Evolutionary conservation across 352 stramenopile species (phyloP), one percentile per base, ranked within the genome.

Genomic region (Plasmopara viticola): DNA sequence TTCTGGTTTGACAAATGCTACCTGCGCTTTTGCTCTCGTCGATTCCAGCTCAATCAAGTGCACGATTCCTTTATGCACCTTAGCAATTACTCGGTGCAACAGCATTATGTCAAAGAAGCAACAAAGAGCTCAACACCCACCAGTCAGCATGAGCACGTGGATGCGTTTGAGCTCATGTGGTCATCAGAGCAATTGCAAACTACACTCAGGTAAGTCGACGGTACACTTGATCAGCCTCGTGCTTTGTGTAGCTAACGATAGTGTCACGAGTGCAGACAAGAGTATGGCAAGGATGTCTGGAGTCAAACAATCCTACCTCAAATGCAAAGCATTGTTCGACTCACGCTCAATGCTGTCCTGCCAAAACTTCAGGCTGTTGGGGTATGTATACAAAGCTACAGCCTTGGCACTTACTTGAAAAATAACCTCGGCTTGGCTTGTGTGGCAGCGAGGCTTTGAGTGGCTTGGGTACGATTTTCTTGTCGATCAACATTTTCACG

Each of bases 401-500:
- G 10, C 31, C 31, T 35, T 35, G 7, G 5, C 6, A 35, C 10
- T 35, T 12, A 35, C 10, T 35, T 1, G 31, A 35, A 4, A 5
- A 35, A 13, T 33, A 40, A 17, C 7, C 10, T 10, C n/a, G 15
- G 28, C 8, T 18, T n/a, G 14, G 31, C 35, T 46, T 55, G 17
- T 56, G 10, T 41, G 43, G 20, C 49, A 91, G 76, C 45, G 60
- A 48, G 83, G 83, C 5, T 93, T 93, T 38, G 84, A 95, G 51
- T 95, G 84, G 84, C 78, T 95, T 25, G 84, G 84, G 0, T 79
- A 93, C 25, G 84, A 95, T 56, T 90, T 94, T 31, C 43, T 95
- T 33, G 48, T 95, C 9, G 84, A 90, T 28, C 66, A 77, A 25
- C 51, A 60, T 17, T 42, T 77, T 15, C 56, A 46, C 8, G 69